Base-by-base conservation (phyloP, 345 rosid species). In the Barbarea vulgaris region DNA sequence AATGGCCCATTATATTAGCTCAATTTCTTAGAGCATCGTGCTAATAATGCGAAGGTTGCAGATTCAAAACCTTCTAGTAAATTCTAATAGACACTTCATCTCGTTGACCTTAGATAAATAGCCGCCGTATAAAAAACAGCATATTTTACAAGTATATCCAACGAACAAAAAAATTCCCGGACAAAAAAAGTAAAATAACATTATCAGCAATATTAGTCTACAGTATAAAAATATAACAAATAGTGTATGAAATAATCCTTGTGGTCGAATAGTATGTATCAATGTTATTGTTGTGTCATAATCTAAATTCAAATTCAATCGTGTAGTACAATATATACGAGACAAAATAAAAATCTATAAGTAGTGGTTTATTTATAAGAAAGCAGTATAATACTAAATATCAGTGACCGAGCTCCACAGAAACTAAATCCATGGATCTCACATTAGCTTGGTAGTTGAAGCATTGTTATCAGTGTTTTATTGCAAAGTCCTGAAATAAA, bases 11-110 rank as follows among this genome's bases (percentile, higher is more conserved):
- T n/a, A n/a, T n/a, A n/a, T n/a, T 84, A 84, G 87, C 85, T 89
- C 87, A 86, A 96, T 4, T 88, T 93, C 96, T 87, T 88, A 92
- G 88, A 89, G 91, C 89, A 91, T 89, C 88, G 91, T 89, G 93
- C 89, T 88, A 91, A 88, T 89, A 85, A 89, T 95, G 97, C 93
- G 86, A 88, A 87, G 93, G 94, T 88, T 87, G 83, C 81, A 83
- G 84, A 88, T 85, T 85, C 4, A 27, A 4, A 30, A 2, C n/a
- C n/a, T 22, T 13, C 30, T 28, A 55, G 11, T 18, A 18, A 17
- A 34, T 12, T 48, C 53, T 48, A 48, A 48, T 10, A 53, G 31
- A 25, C 58, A 6, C 9, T 13, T 25, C 33, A 25, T 53, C 9
- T 53, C 58, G 18, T 27, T 54, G 18, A 27, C 60, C n/a, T 27